phyloP scores from a whole-genome alignment of 2,329 filamentous ascomycete genomes.

The Aspergillus hiratsukae region DNA sequence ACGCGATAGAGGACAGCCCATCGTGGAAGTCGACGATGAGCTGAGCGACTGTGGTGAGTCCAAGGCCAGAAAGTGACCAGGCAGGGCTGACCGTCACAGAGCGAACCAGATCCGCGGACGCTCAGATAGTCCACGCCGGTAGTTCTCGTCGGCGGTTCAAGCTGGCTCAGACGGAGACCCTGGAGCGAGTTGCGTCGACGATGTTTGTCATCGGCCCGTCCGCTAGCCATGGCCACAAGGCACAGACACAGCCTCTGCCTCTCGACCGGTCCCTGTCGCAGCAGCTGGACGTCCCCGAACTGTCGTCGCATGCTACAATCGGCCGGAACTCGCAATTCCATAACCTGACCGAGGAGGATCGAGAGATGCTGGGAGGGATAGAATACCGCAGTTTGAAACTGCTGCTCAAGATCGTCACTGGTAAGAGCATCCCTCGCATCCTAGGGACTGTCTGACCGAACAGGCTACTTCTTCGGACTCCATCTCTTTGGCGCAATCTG shows the following conservation, averaged over 20 bases:
- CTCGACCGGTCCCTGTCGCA: constrained; percentile 13
- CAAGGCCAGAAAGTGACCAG: too few species aligned
- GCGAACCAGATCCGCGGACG: not conserved
- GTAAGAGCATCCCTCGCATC: constrained; percentile 20
- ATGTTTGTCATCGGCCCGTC: constrained; percentile 11
- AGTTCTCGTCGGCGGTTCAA: not conserved
- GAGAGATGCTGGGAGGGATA: constrained; percentile 47
- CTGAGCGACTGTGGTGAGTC: not conserved
- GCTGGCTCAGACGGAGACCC: not conserved
- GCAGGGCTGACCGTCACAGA: constrained; percentile 5
- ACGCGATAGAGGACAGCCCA: constrained; percentile 15
- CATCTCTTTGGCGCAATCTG: constrained; percentile 47
- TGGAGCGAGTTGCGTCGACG: constrained; percentile 8
- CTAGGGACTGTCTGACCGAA: not conserved
- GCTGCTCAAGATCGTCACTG: constrained; percentile 44
- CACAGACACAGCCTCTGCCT: not conserved
- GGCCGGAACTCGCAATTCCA: constrained; percentile 47
- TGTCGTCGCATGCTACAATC: constrained; percentile 43
- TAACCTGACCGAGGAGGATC: constrained; percentile 40
- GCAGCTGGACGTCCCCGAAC: constrained; percentile 31
- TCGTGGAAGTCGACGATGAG: not conserved
- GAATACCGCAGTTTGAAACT: constrained; percentile 50
- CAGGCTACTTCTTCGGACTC: constrained; percentile 44
- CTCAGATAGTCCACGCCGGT: not conserved
- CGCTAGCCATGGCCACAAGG: constrained; percentile 3